A percentile compares a stretch with the other conserved stretches of the same genome.
These are phyloP conservation scores for Apiosordaria backusii DNA, from an alignment of 495 filamentous ascomycete genomes.

Conservation along the genomic window DNA sequence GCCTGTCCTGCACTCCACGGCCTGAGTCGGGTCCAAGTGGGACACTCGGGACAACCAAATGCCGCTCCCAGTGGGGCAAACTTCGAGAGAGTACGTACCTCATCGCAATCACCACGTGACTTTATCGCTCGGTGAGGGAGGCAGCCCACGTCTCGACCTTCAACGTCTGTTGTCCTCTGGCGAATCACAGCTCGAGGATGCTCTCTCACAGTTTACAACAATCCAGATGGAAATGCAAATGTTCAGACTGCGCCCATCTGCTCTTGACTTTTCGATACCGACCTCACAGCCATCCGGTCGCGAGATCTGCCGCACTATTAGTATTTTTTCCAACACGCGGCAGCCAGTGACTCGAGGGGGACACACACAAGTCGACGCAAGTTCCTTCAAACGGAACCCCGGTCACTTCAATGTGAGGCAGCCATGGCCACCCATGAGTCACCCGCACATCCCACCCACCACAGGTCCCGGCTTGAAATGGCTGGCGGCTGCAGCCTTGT, in stretches of 20 bases:
- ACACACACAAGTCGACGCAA: not conserved
- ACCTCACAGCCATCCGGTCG: not conserved
- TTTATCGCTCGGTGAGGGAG: not conserved
- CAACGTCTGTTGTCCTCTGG: not conserved
- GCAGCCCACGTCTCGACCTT: not conserved
- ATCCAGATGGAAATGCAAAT: not conserved
- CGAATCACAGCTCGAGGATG: not conserved
- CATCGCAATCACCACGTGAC: not conserved
- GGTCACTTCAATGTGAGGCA: constrained; percentile 7
- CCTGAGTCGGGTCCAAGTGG: not conserved
- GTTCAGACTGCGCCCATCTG: not conserved
- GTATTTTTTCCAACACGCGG: not conserved
- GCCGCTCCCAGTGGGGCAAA: too few species aligned
- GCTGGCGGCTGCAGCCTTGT: constrained; percentile 12
- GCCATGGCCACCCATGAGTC: constrained; percentile 7
- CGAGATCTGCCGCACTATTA: not conserved
- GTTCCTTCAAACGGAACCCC: not conserved
- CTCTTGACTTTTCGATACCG: not conserved
- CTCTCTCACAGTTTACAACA: not conserved
- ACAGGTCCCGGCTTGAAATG: constrained; percentile 8
- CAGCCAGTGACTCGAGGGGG: too few species aligned
- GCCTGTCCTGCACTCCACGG: not conserved
- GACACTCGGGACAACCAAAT: not conserved
- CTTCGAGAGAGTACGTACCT: not conserved
- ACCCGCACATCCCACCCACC: constrained; percentile 5